A percentile compares a stretch with the other conserved stretches of the same genome.
phyloP scores from a whole-genome alignment of 1,284 basidiomycete species.

The Xerocomus minutiporus region DNA sequence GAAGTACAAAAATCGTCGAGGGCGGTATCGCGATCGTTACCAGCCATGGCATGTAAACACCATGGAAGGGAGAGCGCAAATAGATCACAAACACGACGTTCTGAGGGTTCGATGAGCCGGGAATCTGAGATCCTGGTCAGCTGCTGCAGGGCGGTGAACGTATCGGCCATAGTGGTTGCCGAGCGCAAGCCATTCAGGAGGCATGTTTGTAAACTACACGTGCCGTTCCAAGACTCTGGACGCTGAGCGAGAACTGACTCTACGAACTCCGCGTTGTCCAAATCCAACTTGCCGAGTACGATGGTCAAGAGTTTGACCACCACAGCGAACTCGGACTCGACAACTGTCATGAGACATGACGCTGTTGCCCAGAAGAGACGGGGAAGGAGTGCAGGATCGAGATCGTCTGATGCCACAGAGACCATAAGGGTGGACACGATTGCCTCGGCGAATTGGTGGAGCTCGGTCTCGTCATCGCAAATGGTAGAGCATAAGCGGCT shows the following conservation, averaged over 20 bases:
- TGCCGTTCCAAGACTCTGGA: conserved; percentile 72
- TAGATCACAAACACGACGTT: conserved; percentile 75
- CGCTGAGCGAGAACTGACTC: conserved; percentile 64
- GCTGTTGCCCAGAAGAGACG: conserved; percentile 87
- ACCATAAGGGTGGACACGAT: conserved; percentile 76
- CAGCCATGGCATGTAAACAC: conserved; percentile 79
- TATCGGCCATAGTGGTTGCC: conserved; percentile 61
- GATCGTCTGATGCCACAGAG: conserved; percentile 56
- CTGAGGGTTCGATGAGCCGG: conserved; percentile 69
- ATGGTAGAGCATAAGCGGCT: conserved; percentile 84
- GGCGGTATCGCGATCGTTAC: conserved; percentile 55
- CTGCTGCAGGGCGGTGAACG: conserved; percentile 67
- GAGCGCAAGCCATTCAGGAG: conserved; percentile 82
- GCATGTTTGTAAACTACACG: conserved; percentile 67
- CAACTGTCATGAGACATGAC: conserved; percentile 79
- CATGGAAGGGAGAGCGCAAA: conserved; percentile 86
- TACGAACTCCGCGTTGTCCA: conserved; percentile 62
- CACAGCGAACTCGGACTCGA: conserved; percentile 77
- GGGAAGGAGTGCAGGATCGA: conserved; percentile 63
- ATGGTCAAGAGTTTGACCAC: conserved; percentile 66
- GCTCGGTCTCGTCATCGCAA: conserved; percentile 63
- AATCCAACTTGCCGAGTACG: conserved; percentile 69
- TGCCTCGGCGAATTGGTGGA: conserved; percentile 81
- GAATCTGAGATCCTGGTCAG: conserved; percentile 62
- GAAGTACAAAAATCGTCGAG: conserved; percentile 73